These are phyloP conservation scores for Hypoxylon intermedium DNA, from an alignment of 495 filamentous ascomycete genomes.

Conservation along the genomic window DNA sequence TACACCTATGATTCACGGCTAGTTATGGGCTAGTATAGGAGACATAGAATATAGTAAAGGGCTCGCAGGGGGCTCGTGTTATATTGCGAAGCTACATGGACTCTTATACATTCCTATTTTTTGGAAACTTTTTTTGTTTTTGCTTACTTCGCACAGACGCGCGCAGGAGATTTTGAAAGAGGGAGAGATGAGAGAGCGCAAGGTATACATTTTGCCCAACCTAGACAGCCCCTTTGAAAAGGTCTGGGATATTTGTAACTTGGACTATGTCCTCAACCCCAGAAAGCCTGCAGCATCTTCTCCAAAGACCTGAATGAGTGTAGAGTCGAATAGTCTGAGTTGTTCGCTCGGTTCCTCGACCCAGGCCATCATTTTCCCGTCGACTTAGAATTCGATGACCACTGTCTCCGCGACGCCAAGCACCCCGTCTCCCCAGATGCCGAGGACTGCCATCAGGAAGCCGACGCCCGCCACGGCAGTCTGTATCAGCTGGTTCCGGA, in stretches of 20 bases:
- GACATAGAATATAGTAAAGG: neutral
- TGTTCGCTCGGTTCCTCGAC: neutral
- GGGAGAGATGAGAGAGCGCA: constrained; percentile 22
- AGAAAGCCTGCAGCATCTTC: neutral
- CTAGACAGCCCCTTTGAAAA: constrained; percentile 14
- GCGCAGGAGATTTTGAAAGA: neutral
- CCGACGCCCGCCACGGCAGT: constrained; percentile 68
- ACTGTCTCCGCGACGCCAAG: constrained; percentile 17
- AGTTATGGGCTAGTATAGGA: neutral
- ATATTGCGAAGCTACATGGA: constrained; percentile 1
- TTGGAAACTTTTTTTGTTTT: constrained; percentile 22
- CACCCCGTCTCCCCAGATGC: constrained; percentile 88
- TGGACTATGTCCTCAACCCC: constrained; percentile 2
- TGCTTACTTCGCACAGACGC: constrained; percentile 7
- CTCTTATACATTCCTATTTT: constrained; percentile 13
- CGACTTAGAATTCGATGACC: constrained; percentile 21
- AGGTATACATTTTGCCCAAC: constrained; percentile 20
- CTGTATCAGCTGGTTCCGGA: constrained; percentile 65
- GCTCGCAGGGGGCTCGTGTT: neutral
- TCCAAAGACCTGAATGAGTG: constrained; percentile 22
- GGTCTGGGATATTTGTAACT: constrained; percentile 14
- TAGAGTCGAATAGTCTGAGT: constrained; percentile 16
- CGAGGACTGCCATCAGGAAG: constrained; percentile 78
- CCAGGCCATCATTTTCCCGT: neutral
- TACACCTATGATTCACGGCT: too few species aligned